phyloP scores from a whole-genome alignment of 192 early-diverging fungal genomes.

The Backusella australiensis region DNA sequence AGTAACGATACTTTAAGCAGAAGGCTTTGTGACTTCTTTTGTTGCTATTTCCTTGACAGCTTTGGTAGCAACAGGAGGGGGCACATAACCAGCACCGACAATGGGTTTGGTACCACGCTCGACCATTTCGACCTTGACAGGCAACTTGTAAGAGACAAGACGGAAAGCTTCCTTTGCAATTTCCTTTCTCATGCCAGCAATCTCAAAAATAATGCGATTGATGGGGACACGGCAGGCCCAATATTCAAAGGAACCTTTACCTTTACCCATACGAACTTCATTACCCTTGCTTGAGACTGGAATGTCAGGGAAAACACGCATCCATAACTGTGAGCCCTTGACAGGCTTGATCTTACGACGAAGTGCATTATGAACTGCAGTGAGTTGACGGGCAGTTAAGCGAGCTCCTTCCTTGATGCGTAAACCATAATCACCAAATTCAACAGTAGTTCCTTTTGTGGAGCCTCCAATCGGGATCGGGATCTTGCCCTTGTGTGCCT shows the following conservation, averaged over 20 bases:
- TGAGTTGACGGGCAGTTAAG: slow-evolving; percentile 80
- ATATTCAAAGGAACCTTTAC: slow-evolving; percentile 93
- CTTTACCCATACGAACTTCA: slow-evolving; percentile 97
- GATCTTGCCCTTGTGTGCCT: slow-evolving; percentile 86
- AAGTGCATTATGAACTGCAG: slow-evolving; percentile 69
- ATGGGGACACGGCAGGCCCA: slow-evolving; percentile 88
- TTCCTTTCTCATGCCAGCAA: slow-evolving; percentile 80
- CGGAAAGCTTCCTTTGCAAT: slow-evolving; percentile 75
- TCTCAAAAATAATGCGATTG: slow-evolving; percentile 89
- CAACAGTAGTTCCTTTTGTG: slow-evolving; percentile 82
- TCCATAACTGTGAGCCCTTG: slow-evolving; percentile 83
- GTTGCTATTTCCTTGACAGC: background rate
- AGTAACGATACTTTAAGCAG: background rate
- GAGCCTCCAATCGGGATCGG: slow-evolving; percentile 81
- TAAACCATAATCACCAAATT: slow-evolving; percentile 91
- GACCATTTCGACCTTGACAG: slow-evolving; percentile 70
- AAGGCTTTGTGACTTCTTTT: background rate
- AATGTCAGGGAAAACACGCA: slow-evolving; percentile 89
- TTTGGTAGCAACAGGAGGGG: slow-evolving; percentile 8
- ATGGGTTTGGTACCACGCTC: slow-evolving; percentile 43
- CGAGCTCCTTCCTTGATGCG: slow-evolving; percentile 83
- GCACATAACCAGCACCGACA: slow-evolving; percentile 38
- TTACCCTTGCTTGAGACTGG: slow-evolving; percentile 90
- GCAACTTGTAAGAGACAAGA: slow-evolving; percentile 61
- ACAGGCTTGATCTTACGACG: slow-evolving; percentile 81